Percentiles rank a stretch among this genome's conserved stretches.
phyloP scores from a whole-genome alignment of 2,329 filamentous ascomycete genomes.

The Metarhizium humberi region DNA sequence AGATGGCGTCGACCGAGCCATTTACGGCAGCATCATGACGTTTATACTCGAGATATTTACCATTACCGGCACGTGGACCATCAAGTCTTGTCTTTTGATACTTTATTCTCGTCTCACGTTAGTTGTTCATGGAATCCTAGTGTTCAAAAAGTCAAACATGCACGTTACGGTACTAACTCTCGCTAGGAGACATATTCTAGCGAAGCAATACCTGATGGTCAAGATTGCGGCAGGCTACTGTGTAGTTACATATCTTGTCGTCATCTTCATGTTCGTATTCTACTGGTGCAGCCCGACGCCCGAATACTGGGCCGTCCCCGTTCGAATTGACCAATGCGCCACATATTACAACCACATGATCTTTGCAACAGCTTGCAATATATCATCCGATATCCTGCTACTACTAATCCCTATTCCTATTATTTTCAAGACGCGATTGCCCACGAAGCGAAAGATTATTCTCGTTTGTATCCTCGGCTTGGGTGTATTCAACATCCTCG shows the following conservation, averaged over 20 bases:
- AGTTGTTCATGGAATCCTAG: slow-evolving; percentile 9
- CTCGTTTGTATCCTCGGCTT: slow-evolving; percentile 46
- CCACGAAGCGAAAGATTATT: slow-evolving; percentile 37
- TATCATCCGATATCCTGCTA: slow-evolving; percentile 34
- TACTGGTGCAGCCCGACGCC: slow-evolving; percentile 44
- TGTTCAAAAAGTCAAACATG: neutral
- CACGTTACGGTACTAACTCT: neutral
- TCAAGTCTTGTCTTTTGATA: slow-evolving; percentile 43
- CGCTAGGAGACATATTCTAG: slow-evolving; percentile 15
- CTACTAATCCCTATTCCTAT: slow-evolving; percentile 36
- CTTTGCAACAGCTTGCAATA: slow-evolving; percentile 35
- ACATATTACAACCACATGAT: slow-evolving; percentile 38
- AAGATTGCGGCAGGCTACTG: slow-evolving; percentile 34
- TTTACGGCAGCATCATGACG: slow-evolving; percentile 45
- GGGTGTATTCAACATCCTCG: slow-evolving; percentile 45
- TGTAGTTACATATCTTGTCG: slow-evolving; percentile 33
- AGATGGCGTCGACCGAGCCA: slow-evolving; percentile 28
- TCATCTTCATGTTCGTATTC: slow-evolving; percentile 39
- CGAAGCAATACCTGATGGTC: slow-evolving; percentile 27
- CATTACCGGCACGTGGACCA: slow-evolving; percentile 39
- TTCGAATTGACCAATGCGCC: slow-evolving; percentile 31
- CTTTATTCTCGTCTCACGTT: slow-evolving; percentile 44
- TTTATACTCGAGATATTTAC: slow-evolving; percentile 44
- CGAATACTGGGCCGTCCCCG: slow-evolving; percentile 43
- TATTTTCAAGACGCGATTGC: slow-evolving; percentile 29